These are phyloP conservation scores for Zalaria sp. DNA, from an alignment of 2,329 filamentous ascomycete species.

Conservation along the genomic window DNA sequence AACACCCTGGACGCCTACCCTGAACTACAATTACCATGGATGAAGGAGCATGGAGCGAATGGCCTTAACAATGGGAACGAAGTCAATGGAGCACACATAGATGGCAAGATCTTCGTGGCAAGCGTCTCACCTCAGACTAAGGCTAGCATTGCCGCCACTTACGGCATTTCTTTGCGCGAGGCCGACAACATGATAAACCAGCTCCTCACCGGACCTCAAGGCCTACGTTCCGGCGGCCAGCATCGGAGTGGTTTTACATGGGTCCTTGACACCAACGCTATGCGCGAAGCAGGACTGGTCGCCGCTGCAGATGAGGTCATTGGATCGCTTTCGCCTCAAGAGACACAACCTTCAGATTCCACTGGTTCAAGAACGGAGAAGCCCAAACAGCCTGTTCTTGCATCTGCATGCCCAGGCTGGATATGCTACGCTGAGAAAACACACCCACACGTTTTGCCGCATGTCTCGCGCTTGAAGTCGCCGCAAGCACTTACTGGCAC, in stretches of 20 bases:
- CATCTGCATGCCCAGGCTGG: conserved; percentile 91
- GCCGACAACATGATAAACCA: conserved; percentile 74
- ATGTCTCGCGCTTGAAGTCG: conserved; percentile 83
- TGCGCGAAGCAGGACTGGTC: conserved; percentile 72
- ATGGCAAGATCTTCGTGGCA: conserved; percentile 73
- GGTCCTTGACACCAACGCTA: conserved; percentile 78
- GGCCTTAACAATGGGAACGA: conserved; percentile 3
- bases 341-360: conserved; percentile 14
- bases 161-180: conserved; percentile 56
- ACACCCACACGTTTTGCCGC: conserved; percentile 81
- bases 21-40: conserved; percentile 24
- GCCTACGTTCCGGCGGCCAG: conserved; percentile 55
- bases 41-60: conserved; percentile 5
- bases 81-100: conserved; percentile 7
- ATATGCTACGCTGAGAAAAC: conserved; percentile 99
- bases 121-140: conserved; percentile 85
- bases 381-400: conserved; percentile 53
- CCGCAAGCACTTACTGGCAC: conserved; percentile 88
- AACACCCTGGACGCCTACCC: conserved; percentile 56
- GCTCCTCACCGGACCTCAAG: conserved; percentile 56
- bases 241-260: conserved; percentile 70
- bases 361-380: conserved; percentile 24
- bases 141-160: conserved; percentile 77
- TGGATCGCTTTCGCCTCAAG: conserved; percentile 18
- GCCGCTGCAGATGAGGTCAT: conserved; percentile 34